Percentiles rank a stretch among this genome's conserved stretches.
These are phyloP conservation scores for Salix purpurea DNA, from an alignment of 345 rosid species.

Conservation along the genomic window DNA sequence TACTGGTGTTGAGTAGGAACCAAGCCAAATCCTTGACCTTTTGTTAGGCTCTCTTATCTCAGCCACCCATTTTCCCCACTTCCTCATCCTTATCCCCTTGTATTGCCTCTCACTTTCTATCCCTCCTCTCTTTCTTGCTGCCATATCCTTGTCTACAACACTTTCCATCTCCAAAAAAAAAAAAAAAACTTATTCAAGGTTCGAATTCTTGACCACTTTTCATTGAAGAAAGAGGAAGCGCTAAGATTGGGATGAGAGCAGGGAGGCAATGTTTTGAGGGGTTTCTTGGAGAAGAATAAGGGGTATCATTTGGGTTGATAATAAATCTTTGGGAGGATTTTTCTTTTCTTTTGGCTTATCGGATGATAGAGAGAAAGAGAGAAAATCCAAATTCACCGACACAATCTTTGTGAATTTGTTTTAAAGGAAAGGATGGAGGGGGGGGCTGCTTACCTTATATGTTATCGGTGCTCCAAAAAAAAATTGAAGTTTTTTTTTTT, in stretches of 20 bases:
- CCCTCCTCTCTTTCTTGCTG: slow-evolving; percentile 33
- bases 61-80: slow-evolving; percentile 99
- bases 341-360: background rate
- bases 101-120: slow-evolving; percentile 45
- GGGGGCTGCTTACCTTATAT: background rate
- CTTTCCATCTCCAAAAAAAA: slow-evolving; percentile 9
- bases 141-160: slow-evolving; percentile 9
- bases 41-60: slow-evolving; percentile 98
- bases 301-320: background rate
- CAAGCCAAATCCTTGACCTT: slow-evolving; percentile 92
- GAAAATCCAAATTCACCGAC: background rate
- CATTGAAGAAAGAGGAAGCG: background rate
- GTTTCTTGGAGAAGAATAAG: background rate
- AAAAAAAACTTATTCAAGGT: background rate
- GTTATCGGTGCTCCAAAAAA: background rate
- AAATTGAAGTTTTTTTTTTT: too few relatives aligned
- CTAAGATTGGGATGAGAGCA: background rate
- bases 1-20: slow-evolving; percentile 83
- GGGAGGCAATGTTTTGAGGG: background rate
- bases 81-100: slow-evolving; percentile 99
- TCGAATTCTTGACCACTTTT: background rate
- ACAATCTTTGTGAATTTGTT: background rate
- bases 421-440: background rate
- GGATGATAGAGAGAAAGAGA: background rate
- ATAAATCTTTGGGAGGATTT: background rate